Conservation (phyloP, 768 basidiomycete genomes). For the Termitomyces sp. region DNA sequence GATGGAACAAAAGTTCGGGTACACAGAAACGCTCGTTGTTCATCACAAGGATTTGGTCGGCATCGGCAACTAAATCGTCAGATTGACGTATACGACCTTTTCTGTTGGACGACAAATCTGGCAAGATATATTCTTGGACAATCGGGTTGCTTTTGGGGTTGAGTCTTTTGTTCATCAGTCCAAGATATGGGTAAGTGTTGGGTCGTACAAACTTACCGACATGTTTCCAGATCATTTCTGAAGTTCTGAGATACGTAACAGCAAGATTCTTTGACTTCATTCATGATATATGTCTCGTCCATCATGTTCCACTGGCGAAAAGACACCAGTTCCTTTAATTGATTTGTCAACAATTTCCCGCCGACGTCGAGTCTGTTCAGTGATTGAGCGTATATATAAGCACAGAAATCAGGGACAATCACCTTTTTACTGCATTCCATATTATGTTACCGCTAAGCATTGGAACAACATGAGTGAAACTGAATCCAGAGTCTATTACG, state of each 20-base stretch:
- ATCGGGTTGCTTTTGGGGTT: slow-evolving; percentile 59
- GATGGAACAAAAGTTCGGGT: slow-evolving; percentile 89
- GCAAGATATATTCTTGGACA: slow-evolving; percentile 85
- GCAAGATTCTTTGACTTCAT: slow-evolving; percentile 86
- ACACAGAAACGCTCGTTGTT: slow-evolving; percentile 89
- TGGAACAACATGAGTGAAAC: slow-evolving; percentile 90
- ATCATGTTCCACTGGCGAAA: slow-evolving; percentile 99
- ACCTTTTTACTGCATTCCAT: slow-evolving; percentile 84
- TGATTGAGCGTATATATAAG: slow-evolving; percentile 4
- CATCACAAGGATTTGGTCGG: slow-evolving; percentile 75
- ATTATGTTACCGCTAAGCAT: slow-evolving; percentile 69
- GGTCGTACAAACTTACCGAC: slow-evolving; percentile 51
- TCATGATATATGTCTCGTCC: slow-evolving; percentile 93
- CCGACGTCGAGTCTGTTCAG: slow-evolving; percentile 81
- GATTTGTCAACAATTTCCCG: slow-evolving; percentile 93
- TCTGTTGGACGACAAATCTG: slow-evolving; percentile 73
- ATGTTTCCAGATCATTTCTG: slow-evolving; percentile 65
- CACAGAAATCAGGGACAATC: slow-evolving; percentile 10
- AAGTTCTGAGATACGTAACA: slow-evolving; percentile 81
- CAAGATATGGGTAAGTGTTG: too few species aligned
- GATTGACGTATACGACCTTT: slow-evolving; percentile 49
- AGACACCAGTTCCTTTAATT: slow-evolving; percentile 88
- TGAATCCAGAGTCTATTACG: slow-evolving; percentile 88
- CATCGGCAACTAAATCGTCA: slow-evolving; percentile 47
- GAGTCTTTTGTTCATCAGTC: slow-evolving; percentile 31